Base-by-base conservation (phyloP, 2,329 filamentous ascomycete species). In the Apiospora phragmitis region DNA sequence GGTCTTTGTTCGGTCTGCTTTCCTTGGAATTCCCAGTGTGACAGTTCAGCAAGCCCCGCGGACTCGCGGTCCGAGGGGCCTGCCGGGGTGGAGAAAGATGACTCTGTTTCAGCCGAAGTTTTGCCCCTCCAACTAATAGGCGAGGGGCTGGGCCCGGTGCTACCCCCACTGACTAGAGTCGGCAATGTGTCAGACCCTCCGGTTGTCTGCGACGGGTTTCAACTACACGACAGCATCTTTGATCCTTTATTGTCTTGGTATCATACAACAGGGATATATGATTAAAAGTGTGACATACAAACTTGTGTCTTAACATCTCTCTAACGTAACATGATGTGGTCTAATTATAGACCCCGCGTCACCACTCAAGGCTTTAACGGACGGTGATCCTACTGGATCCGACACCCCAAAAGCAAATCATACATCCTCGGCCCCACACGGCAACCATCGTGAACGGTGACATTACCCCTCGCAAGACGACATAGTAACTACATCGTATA, bases 401-500 rank as follows among this genome's bases (percentile, higher is more conserved):
- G 18, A 11, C 29, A 9, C 29, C 12, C 49, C 18, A 21, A 32
- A 35, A 59, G 6, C 26, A 32, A 32, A 11, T 29, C 16, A 35
- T 12, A 16, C 29, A 35, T 12, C 29, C 29, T n/a, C 18, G 29
- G 51, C 29, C 51, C 51, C 29, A 18, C 51, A 35, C 16, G 51
- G 26, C 49, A 29, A 55, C 51, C 12, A 35, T 21, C 8, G 16
- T 14, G 8, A 35, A 32, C 26, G 16, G 8, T 9, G 8, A 18
- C 4, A 21, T n/a, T n/a, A n/a, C n/a, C 8, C 18, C 18, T n/a
- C 1, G 3, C 4, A 9, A 4, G 9, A 4, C 21, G 18, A 3
- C 32, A 24, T 9, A 9, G 7, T 9, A 38, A 6, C 9, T 62
- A 71, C 70, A 71, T 59, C 8, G 70, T 71, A 32, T 71, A 71